These are phyloP conservation scores for Fraxinus angustifolia DNA, from an alignment of 305 asterid species.

Conservation along the genomic window DNA sequence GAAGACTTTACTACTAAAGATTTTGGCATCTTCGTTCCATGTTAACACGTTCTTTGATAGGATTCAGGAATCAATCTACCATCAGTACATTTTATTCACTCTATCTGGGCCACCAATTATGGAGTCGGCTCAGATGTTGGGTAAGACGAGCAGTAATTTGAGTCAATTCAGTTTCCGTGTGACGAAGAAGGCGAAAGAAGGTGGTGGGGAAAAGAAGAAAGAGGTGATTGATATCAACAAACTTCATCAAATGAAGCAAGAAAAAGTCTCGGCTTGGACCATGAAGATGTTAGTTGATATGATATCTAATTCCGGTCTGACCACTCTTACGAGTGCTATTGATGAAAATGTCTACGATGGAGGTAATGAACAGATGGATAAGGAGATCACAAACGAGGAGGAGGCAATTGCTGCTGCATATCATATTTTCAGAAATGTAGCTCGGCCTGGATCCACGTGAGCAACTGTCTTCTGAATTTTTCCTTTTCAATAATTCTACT, in stretches of 20 bases:
- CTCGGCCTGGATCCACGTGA: slow-evolving; percentile 49
- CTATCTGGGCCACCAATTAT: slow-evolving; percentile 54
- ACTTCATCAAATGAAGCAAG: slow-evolving; percentile 53
- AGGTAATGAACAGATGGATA: slow-evolving; percentile 39
- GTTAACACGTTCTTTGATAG: slow-evolving; percentile 62
- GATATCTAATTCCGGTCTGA: slow-evolving; percentile 48
- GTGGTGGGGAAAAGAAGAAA: slow-evolving; percentile 40
- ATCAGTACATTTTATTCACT: slow-evolving; percentile 55
- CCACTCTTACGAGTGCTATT: slow-evolving; percentile 41
- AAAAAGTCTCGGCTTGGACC: slow-evolving; percentile 67
- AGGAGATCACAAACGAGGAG: slow-evolving; percentile 59
- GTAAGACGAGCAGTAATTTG: slow-evolving; percentile 25
- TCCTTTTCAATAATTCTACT: not conserved
- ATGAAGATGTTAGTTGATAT: slow-evolving; percentile 54
- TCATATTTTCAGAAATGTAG: slow-evolving; percentile 49
- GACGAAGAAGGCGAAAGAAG: slow-evolving; percentile 40
- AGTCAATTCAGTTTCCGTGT: slow-evolving; percentile 43
- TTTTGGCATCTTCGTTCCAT: slow-evolving; percentile 62
- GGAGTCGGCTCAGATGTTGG: slow-evolving; percentile 30
- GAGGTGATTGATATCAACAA: slow-evolving; percentile 59
- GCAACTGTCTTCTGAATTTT: slow-evolving; percentile 16
- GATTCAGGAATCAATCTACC: slow-evolving; percentile 63
- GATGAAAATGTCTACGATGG: slow-evolving; percentile 43
- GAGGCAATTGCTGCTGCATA: slow-evolving; percentile 64
- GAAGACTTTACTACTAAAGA: slow-evolving; percentile 53